Percentiles rank a stretch among this genome's conserved stretches.
phyloP scores from a whole-genome alignment of 2,329 filamentous ascomycete genomes.

The Penicillium sp. region DNA sequence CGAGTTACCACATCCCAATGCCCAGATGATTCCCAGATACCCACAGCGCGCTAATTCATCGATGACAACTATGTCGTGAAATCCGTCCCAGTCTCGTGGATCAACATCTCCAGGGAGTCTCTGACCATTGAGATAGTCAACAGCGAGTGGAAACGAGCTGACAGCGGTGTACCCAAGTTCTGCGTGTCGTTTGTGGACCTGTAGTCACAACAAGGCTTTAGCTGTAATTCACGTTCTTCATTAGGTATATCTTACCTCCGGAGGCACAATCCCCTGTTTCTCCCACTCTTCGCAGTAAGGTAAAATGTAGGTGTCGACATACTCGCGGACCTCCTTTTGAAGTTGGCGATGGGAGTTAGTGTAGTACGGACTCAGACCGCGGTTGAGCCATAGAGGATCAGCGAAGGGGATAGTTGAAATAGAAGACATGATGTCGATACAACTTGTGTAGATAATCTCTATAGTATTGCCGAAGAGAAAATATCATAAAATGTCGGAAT shows the following conservation, averaged over 20 bases:
- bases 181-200: conserved; percentile 21
- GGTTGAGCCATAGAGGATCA: conserved; percentile 29
- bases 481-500: no score
- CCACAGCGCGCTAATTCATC: conserved; percentile 41
- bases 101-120: conserved; percentile 30
- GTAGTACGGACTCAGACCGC: conserved; percentile 24
- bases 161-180: conserved; percentile 25
- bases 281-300: conserved; percentile 31
- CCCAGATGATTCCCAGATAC: conserved; percentile 34
- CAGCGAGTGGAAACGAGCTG: conserved; percentile 19
- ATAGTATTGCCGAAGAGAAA: no score
- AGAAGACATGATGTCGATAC: conserved; percentile 4
- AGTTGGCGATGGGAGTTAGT: conserved; percentile 23
- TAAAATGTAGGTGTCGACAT: conserved; percentile 26
- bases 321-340: conserved; percentile 25
- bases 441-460: no score
- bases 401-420: conserved; percentile 21
- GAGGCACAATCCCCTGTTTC: conserved; percentile 22
- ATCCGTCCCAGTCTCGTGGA: conserved; percentile 37
- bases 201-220: neutral
- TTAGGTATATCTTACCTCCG: conserved; percentile 22
- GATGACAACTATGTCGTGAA: conserved; percentile 39
- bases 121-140: conserved; percentile 19
- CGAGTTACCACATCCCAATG: conserved; percentile 32
- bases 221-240: neutral